These are phyloP conservation scores for Neophaeococcomyces mojaviensis DNA, from an alignment of 2,329 filamentous ascomycete genomes.

Conservation along the genomic window DNA sequence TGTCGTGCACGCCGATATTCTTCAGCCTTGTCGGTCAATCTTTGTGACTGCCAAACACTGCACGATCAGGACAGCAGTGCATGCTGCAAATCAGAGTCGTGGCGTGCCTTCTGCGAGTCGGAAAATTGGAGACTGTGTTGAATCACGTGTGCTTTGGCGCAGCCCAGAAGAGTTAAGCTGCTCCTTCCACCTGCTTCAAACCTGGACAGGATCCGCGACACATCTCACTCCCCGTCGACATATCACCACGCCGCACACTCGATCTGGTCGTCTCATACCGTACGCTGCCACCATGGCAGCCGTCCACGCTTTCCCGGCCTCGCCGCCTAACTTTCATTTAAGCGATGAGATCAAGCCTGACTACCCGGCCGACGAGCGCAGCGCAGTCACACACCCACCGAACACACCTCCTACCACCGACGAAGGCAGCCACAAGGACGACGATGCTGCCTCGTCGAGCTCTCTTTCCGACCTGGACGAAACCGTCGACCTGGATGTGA, in stretches of 20 bases:
- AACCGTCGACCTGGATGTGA: slow-evolving; percentile 14
- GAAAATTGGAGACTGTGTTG: too few species aligned
- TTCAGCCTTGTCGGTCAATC: too few species aligned
- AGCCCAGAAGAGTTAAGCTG: not conserved
- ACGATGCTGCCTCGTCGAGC: slow-evolving; percentile 30
- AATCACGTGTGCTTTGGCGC: not conserved
- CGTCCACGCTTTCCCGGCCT: slow-evolving; percentile 21
- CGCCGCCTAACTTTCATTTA: slow-evolving; percentile 11
- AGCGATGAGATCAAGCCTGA: slow-evolving; percentile 2
- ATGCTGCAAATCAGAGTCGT: too few species aligned
- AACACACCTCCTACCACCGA: slow-evolving; percentile 22
- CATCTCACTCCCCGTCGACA: not conserved
- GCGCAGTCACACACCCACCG: too few species aligned
- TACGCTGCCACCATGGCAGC: slow-evolving; percentile 18
- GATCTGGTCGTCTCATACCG: slow-evolving; percentile 3
- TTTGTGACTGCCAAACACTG: too few species aligned
- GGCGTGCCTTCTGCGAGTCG: too few species aligned
- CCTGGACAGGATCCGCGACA: too few species aligned
- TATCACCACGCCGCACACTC: not conserved
- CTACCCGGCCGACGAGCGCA: slow-evolving; percentile 8
- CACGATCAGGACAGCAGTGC: too few species aligned
- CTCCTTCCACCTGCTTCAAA: not conserved
- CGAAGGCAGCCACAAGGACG: slow-evolving; percentile 32
- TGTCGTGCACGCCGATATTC: too few species aligned
- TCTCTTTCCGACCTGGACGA: slow-evolving; percentile 20